Evolutionary conservation across 2,329 filamentous ascomycete genomes (phyloP).

Genomic region (Aphanoascus verrucosus): DNA sequence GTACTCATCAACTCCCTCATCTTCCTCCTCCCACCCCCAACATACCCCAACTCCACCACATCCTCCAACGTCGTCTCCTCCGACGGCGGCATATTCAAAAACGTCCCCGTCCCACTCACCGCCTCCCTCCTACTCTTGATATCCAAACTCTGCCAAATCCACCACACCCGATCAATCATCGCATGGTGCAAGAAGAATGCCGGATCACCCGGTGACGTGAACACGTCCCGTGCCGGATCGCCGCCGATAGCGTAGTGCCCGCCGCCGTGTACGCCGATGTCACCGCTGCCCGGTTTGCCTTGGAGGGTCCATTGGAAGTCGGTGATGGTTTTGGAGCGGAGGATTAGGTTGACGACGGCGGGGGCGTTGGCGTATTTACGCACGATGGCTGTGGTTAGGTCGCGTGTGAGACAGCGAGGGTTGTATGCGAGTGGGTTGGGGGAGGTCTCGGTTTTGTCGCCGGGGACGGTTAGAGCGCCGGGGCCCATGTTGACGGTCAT

Average conservation of each 20-base stretch:
- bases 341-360: slow-evolving; percentile 11
- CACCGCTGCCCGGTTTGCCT: not conserved
- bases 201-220: slow-evolving; percentile 14
- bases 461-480: slow-evolving; percentile 6
- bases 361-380: slow-evolving; percentile 1
- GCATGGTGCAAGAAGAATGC: slow-evolving; percentile 19
- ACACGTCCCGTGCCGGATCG: slow-evolving; percentile 12
- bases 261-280: slow-evolving; percentile 13
- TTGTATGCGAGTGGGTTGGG: slow-evolving; percentile 20
- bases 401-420: slow-evolving; percentile 29
- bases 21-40: slow-evolving; percentile 9
- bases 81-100: slow-evolving; percentile 14
- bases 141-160: slow-evolving; percentile 18
- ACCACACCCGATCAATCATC: slow-evolving; percentile 19
- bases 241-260: slow-evolving; percentile 14
- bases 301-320: slow-evolving; percentile 9
- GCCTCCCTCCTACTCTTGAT: slow-evolving; percentile 4
- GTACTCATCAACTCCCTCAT: slow-evolving; percentile 17
- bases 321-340: slow-evolving; percentile 10
- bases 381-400: slow-evolving; percentile 25
- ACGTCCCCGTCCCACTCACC: slow-evolving; percentile 6
- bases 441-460: slow-evolving; percentile 10
- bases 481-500: slow-evolving; percentile 31
- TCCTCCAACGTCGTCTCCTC: slow-evolving; percentile 18
- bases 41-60: slow-evolving; percentile 16